These are phyloP conservation scores for Penicillium sp. DNA, from an alignment of 2,329 filamentous ascomycete genomes.

Conservation along the genomic window DNA sequence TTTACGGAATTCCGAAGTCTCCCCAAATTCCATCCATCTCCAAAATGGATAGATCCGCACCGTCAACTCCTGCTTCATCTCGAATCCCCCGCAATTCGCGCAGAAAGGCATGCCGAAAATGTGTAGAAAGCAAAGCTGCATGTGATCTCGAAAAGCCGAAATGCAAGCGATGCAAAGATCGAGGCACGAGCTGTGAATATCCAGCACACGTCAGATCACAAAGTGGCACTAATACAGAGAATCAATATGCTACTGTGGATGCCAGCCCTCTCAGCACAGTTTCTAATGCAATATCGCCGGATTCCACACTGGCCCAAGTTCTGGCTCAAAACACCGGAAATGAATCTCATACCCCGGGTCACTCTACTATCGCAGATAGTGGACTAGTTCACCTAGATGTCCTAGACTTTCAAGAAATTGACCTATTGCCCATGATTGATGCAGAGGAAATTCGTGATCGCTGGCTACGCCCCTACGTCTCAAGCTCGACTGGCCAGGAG, in stretches of 20 bases:
- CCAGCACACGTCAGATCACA: neutral
- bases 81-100: slow-evolving; percentile 1
- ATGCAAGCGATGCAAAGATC: slow-evolving; percentile 21
- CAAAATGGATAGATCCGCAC: neutral
- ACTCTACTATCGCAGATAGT: neutral
- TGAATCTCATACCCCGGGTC: neutral
- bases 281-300: neutral
- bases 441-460: slow-evolving; percentile 28
- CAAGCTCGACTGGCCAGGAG: slow-evolving; percentile 18
- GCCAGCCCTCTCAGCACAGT: neutral
- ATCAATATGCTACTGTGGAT: neutral
- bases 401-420: neutral
- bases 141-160: slow-evolving; percentile 20
- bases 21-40: neutral
- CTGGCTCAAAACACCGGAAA: neutral
- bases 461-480: slow-evolving; percentile 29
- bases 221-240: neutral
- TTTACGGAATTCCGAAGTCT: neutral
- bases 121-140: slow-evolving; percentile 22
- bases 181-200: slow-evolving; percentile 20
- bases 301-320: neutral
- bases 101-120: slow-evolving; percentile 23
- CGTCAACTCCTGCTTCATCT: neutral
- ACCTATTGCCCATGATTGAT: slow-evolving; percentile 20
- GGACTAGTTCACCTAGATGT: neutral